Percentiles rank a stretch among this genome's conserved stretches.
These are phyloP conservation scores for Cutaneotrichosporon sp. DNA, from an alignment of 1,284 basidiomycete genomes.

Conservation along the genomic window DNA sequence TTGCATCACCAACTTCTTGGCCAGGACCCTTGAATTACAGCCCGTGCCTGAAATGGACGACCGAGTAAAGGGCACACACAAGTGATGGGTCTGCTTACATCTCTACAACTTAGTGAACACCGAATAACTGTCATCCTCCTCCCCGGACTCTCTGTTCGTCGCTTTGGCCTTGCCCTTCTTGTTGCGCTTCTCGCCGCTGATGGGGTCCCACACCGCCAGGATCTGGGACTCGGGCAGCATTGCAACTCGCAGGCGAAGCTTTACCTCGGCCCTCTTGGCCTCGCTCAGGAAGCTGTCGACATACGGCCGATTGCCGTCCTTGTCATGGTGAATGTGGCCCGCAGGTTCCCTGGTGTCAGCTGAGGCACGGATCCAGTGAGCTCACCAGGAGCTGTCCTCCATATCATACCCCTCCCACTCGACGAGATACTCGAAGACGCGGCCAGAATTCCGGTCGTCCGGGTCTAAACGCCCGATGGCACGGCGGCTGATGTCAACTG, in stretches of 20 bases:
- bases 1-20: neutral
- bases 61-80: too few relatives aligned
- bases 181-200: neutral
- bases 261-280: neutral
- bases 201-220: neutral
- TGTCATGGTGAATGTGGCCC: neutral
- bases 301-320: neutral
- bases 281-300: neutral
- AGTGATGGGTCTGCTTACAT: too few relatives aligned
- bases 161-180: neutral
- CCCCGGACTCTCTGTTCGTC: too few relatives aligned
- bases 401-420: constrained; percentile 27
- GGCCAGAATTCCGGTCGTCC: neutral
- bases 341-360: constrained; percentile 5
- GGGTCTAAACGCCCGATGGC: constrained; percentile 8
- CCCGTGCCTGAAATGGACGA: too few relatives aligned
- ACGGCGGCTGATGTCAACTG: constrained; percentile 7
- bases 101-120: too few relatives aligned
- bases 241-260: neutral
- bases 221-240: neutral
- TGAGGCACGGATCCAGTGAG: neutral
- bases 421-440: constrained; percentile 26
- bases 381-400: constrained; percentile 26
- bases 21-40: too few relatives aligned
- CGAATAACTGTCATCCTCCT: too few relatives aligned